Evolutionary conservation across 805 yeast genomes (phyloP).

Genomic region (Saccharomycopsis sp.): DNA sequence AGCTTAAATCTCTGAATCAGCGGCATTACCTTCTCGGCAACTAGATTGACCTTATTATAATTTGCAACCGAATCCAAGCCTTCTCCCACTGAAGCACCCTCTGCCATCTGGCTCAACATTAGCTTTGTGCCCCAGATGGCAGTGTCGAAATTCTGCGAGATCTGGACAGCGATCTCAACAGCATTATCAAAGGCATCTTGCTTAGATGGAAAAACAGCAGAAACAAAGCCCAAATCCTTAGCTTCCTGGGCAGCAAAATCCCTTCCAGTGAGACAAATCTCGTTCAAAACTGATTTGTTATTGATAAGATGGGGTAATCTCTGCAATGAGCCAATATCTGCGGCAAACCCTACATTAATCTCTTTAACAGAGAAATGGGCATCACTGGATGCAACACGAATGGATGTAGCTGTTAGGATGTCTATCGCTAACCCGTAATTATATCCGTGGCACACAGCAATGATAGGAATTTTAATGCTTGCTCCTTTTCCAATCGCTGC

Average conservation of each 20-base stretch:
- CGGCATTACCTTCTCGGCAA: not conserved
- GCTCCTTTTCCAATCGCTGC: conserved; percentile 44
- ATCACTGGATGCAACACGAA: conserved; percentile 50
- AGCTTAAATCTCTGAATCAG: not conserved
- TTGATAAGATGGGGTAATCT: conserved; percentile 49
- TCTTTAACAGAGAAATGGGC: conserved; percentile 57
- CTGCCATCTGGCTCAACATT: conserved; percentile 3
- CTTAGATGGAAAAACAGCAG: conserved; percentile 40
- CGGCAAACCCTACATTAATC: conserved; percentile 66
- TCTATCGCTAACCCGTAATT: conserved; percentile 65
- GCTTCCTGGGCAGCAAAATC: conserved; percentile 52
- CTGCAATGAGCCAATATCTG: conserved; percentile 75
- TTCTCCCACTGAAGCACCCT: conserved; percentile 9
- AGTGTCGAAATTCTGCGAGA: not conserved
- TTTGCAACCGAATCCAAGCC: conserved; percentile 14
- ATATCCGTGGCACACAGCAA: conserved; percentile 60
- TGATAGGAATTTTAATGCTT: conserved; percentile 51
- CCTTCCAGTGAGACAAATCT: conserved; percentile 57
- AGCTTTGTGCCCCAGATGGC: conserved; percentile 13
- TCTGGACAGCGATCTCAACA: conserved; percentile 37
- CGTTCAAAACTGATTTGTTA: conserved; percentile 52
- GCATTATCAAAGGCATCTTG: conserved; percentile 46
- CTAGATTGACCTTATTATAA: conserved; percentile 3
- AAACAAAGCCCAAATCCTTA: conserved; percentile 45
- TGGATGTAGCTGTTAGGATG: conserved; percentile 50